Evolutionary conservation across 352 stramenopile genomes (phyloP).

Genomic region (Globisporangium irregulare): DNA sequence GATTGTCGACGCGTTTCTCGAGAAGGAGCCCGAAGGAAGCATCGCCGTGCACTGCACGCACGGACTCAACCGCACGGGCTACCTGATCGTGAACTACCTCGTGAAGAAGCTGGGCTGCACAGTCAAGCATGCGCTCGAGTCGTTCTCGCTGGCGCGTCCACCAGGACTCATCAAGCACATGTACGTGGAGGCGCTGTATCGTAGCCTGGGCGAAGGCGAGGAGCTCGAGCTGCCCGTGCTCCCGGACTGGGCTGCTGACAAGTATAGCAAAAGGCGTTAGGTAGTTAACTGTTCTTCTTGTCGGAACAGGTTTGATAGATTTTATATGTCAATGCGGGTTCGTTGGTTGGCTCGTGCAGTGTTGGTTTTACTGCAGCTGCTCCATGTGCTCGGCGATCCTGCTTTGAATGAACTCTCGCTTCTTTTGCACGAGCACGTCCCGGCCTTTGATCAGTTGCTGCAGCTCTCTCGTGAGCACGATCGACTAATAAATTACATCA

Average conservation of each 20-base stretch:
- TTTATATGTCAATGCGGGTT: not conserved
- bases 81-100: constrained; percentile 73
- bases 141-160: constrained; percentile 59
- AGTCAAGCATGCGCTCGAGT: constrained; percentile 56
- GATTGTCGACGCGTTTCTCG: constrained; percentile 66
- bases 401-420: constrained; percentile 39
- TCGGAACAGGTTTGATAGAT: not conserved
- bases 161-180: constrained; percentile 83
- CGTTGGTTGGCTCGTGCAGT: not conserved
- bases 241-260: constrained; percentile 56
- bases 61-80: constrained; percentile 76
- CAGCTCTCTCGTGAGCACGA: constrained; percentile 52
- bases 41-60: constrained; percentile 82
- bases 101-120: constrained; percentile 43
- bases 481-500: constrained; percentile 26
- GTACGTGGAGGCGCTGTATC: constrained; percentile 78
- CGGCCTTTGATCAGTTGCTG: constrained; percentile 38
- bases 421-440: constrained; percentile 32
- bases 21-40: constrained; percentile 29
- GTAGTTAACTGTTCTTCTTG: not conserved
- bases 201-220: constrained; percentile 35
- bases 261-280: constrained; percentile 48
- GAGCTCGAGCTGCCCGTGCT: constrained; percentile 50
- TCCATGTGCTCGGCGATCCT: constrained; percentile 20
- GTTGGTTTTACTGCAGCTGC: not conserved